Percentiles rank a stretch among this genome's conserved stretches.
phyloP scores from a whole-genome alignment of 1,284 basidiomycete species.

The Pseudozyma hubeiensis region DNA sequence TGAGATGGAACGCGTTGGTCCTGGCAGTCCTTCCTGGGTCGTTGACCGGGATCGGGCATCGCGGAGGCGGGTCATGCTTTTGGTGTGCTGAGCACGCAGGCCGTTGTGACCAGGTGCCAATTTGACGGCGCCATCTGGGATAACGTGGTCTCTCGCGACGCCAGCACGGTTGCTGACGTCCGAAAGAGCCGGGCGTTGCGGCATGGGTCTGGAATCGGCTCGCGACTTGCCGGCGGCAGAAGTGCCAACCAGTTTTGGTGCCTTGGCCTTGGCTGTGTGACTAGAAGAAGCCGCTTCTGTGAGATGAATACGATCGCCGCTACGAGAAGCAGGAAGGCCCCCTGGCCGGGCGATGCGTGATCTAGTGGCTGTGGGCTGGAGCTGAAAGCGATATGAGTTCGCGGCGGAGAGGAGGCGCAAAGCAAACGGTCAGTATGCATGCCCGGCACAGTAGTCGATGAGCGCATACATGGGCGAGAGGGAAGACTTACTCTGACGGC shows the following conservation, averaged over 20 bases:
- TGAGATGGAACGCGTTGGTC: conserved; percentile 26
- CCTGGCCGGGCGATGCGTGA: conserved; percentile 40
- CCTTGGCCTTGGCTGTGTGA: conserved; percentile 29
- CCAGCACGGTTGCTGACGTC: conserved; percentile 50
- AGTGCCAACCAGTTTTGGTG: conserved; percentile 17
- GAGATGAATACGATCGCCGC: conserved; percentile 48
- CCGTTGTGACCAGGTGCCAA: conserved; percentile 33
- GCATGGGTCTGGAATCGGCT: conserved; percentile 27
- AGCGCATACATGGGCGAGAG: too few relatives aligned
- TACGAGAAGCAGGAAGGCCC: conserved; percentile 47
- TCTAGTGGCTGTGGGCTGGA: conserved; percentile 38
- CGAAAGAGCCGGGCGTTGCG: conserved; percentile 38
- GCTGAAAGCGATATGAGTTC: background rate
- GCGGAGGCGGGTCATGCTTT: conserved; percentile 45
- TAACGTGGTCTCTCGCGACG: conserved; percentile 4
- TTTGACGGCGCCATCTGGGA: conserved; percentile 25
- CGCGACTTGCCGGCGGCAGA: conserved; percentile 25
- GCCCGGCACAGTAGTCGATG: background rate
- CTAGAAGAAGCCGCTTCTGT: conserved; percentile 37
- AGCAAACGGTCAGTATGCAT: conserved; percentile 3
- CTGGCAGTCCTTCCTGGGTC: conserved; percentile 24
- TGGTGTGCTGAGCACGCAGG: conserved; percentile 34
- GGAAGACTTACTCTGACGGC: conserved; percentile 35
- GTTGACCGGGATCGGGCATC: conserved; percentile 36
- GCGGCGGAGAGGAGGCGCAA: background rate